Base-by-base conservation (phyloP, 208 protist species). In the Trypanosoma grayi region DNA sequence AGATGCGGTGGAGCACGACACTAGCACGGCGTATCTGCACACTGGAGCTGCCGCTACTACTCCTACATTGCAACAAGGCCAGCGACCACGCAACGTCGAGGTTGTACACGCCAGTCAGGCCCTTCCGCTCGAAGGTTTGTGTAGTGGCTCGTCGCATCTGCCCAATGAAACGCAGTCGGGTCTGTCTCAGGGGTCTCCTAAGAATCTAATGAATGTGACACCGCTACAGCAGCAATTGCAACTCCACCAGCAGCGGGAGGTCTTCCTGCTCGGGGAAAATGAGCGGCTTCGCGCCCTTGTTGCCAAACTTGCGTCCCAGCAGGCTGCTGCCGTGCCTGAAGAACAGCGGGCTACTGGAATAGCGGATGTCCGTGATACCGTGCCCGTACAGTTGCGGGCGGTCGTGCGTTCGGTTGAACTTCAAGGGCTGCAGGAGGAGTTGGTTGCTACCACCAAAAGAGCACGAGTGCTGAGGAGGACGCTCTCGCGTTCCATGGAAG, bases 401-500 rank as follows among this genome's bases (percentile, higher is more conserved):
- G 9, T 31, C 16, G 24, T 30, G 1, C 24, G 51, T 22, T 25
- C 25, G 16, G 18, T 13, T 24, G 40, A 58, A 7, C 0, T 66
- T 47, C 2, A 27, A n/a, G n/a, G 7, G 33, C 36, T 66, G 31
- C 37, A 36, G 27, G 30, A 25, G 14, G 51, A 51, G 14, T 31
- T 66, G 0, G 2, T 31, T 34, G 28, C 4, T 0, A 41, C 51
- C 13, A 66, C 37, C 18, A 46, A 51, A 50, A 56, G 52, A 27
- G 40, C 40, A 2, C 40, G 22, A 41, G 30, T 52, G 3, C 51
- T 66, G 11, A 25, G 59, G 47, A 39, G 30, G 25, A 59, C 36
- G 18, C 51, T 66, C 39, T 43, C 50, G 24, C 60, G 60, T 41
- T 59, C 51, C 16, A 7, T 59, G 13, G 37, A 48, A 11, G 51